Base-by-base conservation (phyloP, 2,329 filamentous ascomycete species). In the Calonectria hongkongensis region DNA sequence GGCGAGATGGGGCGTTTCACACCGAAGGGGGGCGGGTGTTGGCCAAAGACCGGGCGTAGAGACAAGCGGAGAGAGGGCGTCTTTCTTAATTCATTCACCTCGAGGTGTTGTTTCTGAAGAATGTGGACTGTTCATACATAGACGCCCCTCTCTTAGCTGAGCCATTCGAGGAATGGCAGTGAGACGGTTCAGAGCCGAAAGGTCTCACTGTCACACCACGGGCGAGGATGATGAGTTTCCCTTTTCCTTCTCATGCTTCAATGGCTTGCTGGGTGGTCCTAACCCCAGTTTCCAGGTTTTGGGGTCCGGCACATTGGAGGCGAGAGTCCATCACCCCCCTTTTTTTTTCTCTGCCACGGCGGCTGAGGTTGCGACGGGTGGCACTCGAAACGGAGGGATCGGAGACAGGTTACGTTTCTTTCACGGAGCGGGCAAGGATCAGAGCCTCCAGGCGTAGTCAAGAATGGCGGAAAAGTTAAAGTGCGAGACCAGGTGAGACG, bases 81-180 rank as follows among this genome's bases (percentile, higher is more conserved):
- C 65, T 16, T 33, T 18, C 30, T 72, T 72, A 25, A 72, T 72
- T 68, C 65, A 72, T 68, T 43, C 70, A 72, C 70, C 47, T 72
- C 70, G 47, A 72, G 56, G 70, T 18, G 70, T 68, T 47, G 41
- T 10, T 8, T 25, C 33, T 39, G 47, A 64, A 39, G 30, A 10
- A 45, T 33, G 33, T 28, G 66, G 66, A 45, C 60, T 36, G 54
- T 63, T 63, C 64, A 62, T 72, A 72, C 28, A 39, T 64, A 30
- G 56, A 72, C 70, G 54, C 70, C 70, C 70, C 36, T 39, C n/a
- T 28, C 25, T 10, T 48, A 21, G 27, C 47, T 63, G 56, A 67
- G 50, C 47, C 21, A 56, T 67, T 64, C 30, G 12, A 30, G 36
- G 58, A 43, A 66, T 68, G 56, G 56, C 58, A 72, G 64, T 68